A percentile compares a stretch with the other conserved stretches of the same genome.
These are phyloP conservation scores for Talaromyces funiculosus DNA, from an alignment of 2,329 filamentous ascomycete genomes.

Conservation along the genomic window DNA sequence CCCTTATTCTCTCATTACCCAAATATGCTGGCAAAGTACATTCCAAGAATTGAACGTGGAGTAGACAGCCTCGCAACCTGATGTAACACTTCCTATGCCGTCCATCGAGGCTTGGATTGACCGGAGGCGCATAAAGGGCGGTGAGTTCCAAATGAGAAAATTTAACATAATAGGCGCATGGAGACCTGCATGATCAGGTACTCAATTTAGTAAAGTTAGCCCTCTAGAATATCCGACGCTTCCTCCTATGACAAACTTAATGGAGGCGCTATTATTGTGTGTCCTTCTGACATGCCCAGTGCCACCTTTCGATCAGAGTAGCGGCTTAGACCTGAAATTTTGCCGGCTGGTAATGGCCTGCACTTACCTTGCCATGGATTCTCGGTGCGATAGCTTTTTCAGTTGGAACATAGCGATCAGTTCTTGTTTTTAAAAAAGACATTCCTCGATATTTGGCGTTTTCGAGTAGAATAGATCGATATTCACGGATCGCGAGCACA, in stretches of 20 bases:
- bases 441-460: not conserved
- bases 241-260: slow-evolving; percentile 8
- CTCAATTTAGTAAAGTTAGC: slow-evolving; percentile 7
- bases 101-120: not conserved
- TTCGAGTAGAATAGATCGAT: not conserved
- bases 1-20: not conserved
- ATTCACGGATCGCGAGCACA: not conserved
- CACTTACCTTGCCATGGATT: not conserved
- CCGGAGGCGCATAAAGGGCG: slow-evolving; percentile 8
- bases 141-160: slow-evolving; percentile 5
- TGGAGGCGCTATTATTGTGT: slow-evolving; percentile 5
- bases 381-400: not conserved
- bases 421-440: not conserved
- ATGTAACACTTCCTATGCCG: not conserved
- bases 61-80: not conserved
- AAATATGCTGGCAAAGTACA: not conserved
- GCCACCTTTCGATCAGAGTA: not conserved
- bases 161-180: slow-evolving; percentile 9
- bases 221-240: slow-evolving; percentile 1
- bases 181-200: slow-evolving; percentile 12
- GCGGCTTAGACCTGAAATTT: slow-evolving; percentile 3
- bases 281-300: not conserved
- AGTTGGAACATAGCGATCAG: not conserved
- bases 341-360: not conserved
- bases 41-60: not conserved